Conservation (phyloP, 208 protist genomes). For the Leptomonas pyrrhocoris region DNA sequence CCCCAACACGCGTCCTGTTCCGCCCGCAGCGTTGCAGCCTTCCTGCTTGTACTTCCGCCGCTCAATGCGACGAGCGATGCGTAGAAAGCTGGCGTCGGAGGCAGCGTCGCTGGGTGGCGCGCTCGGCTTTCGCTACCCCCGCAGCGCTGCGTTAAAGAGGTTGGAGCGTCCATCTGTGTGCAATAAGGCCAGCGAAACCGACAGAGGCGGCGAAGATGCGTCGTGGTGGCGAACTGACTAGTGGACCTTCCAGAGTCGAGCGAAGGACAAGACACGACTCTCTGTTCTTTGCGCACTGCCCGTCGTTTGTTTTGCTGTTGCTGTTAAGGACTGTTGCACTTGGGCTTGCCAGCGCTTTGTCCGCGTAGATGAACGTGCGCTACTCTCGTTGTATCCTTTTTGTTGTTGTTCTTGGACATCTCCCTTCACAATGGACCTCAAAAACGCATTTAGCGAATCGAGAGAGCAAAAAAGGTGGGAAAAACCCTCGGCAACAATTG, state of each 20-base stretch:
- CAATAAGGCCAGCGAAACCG: not conserved
- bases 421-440: too few relatives aligned
- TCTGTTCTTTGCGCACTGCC: too few relatives aligned
- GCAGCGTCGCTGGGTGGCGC: constrained; percentile 24
- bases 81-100: constrained; percentile 20
- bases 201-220: not conserved
- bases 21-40: constrained; percentile 11
- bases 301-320: too few relatives aligned
- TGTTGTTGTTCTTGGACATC: too few relatives aligned
- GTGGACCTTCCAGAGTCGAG: not conserved
- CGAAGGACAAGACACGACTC: too few relatives aligned
- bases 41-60: constrained; percentile 31
- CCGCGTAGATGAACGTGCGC: too few relatives aligned
- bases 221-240: not conserved
- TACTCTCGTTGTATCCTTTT: too few relatives aligned
- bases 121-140: constrained; percentile 19
- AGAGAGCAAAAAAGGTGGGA: too few relatives aligned
- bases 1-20: not conserved
- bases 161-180: not conserved
- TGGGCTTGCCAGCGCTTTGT: too few relatives aligned
- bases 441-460: too few relatives aligned
- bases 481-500: too few relatives aligned
- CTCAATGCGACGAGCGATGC: constrained; percentile 17
- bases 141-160: constrained; percentile 4
- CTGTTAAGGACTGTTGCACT: too few relatives aligned